Evolutionary conservation across 495 filamentous ascomycete species (phyloP).

Genomic region (Aspergillus panamensis): DNA sequence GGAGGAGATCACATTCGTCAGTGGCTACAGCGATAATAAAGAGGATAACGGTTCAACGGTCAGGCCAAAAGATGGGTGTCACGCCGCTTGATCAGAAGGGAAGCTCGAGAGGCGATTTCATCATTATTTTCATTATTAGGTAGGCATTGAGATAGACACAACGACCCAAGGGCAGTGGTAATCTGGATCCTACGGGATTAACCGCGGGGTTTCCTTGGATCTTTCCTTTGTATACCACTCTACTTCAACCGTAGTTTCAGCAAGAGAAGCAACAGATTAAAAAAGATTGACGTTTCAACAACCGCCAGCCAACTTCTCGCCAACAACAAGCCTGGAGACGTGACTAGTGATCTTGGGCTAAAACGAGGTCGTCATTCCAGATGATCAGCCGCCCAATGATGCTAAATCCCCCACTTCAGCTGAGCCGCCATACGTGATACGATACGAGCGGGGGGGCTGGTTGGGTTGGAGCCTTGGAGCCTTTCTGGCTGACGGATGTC

Average conservation of each 20-base stretch:
- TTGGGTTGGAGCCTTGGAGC: neutral
- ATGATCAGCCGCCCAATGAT: constrained; percentile 19
- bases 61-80: neutral
- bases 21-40: no score
- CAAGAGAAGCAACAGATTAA: no score
- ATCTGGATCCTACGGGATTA: constrained; percentile 5
- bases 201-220: no score
- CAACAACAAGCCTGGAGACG: no score
- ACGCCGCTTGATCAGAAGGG: constrained; percentile 1
- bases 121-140: no score
- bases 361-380: constrained; percentile 10
- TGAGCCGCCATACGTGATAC: constrained; percentile 20
- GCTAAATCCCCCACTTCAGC: constrained; percentile 15
- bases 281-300: no score
- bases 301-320: no score
- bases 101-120: neutral
- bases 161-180: neutral
- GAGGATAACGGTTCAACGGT: neutral
- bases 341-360: neutral
- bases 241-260: no score
- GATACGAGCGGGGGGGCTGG: no score
- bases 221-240: no score
- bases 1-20: no score
- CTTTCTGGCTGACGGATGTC: neutral
- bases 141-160: no score